Conservation (phyloP, 257 asterid species). For the Solanum virginianum region DNA sequence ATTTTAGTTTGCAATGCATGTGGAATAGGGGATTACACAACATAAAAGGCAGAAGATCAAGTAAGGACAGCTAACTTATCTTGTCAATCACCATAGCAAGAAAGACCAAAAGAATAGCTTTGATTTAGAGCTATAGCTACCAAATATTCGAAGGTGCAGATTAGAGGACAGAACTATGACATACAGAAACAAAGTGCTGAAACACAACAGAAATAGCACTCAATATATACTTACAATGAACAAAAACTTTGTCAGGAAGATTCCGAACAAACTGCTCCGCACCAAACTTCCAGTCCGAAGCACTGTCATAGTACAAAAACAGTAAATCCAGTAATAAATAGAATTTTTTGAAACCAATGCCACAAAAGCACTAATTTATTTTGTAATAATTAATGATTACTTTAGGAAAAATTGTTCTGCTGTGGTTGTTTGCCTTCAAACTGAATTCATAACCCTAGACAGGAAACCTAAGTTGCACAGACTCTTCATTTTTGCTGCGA, state of each 20-base stretch:
- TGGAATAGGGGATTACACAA: not conserved
- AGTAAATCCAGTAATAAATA: not conserved
- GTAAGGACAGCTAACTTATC: not conserved
- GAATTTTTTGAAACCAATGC: not conserved
- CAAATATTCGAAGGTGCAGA: not conserved
- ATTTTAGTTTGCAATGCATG: not conserved
- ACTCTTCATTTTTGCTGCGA: too few relatives aligned
- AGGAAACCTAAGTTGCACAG: not conserved
- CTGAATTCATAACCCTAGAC: not conserved
- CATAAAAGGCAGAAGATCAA: not conserved
- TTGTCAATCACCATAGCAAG: not conserved
- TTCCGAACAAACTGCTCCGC: constrained; percentile 73
- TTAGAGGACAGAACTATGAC: not conserved
- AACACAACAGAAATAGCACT: not conserved
- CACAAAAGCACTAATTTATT: not conserved
- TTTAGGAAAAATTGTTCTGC: not conserved
- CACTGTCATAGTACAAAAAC: constrained; percentile 34
- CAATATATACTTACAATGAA: constrained; percentile 56
- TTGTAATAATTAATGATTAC: not conserved
- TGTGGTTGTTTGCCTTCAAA: not conserved
- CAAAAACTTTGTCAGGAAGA: constrained; percentile 79
- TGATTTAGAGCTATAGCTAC: not conserved
- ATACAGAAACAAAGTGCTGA: not conserved
- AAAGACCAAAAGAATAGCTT: not conserved
- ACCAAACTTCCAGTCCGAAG: constrained; percentile 76